Base-by-base conservation (phyloP, 148 eudicot genomes). In the Simmondsia chinensis region DNA sequence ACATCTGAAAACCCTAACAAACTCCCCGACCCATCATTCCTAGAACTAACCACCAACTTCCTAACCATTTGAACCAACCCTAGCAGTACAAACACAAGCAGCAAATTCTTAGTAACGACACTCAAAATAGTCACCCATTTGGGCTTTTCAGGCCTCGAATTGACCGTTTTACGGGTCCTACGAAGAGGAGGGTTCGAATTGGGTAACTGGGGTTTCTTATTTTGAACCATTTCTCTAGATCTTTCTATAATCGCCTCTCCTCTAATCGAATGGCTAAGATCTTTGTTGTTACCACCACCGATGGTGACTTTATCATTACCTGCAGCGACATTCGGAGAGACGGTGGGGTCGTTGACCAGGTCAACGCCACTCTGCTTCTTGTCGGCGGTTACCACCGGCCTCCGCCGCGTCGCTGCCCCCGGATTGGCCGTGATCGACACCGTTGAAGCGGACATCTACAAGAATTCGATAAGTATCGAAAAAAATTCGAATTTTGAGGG, bases 381-480 rank as follows among this genome's bases (percentile, higher is more conserved):
- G 25, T 87, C 89, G 18, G 60, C 61, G 44, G 42, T 22, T 21
- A 63, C 29, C 38, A 63, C 61, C 0, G 77, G 61, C 11, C 91
- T 60, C 16, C 96, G 94, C 20, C 86, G 69, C 13, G 68, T 19
- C 11, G 68, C 22, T 5, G 73, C 36, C 24, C 75, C 34, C 2
- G 82, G 69, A 56, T 83, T 77, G 12, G 86, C 83, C 30, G 83
- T 70, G 36, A 66, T 75, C 5, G 96, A 83, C 35, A 81, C 68
- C 4, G 87, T 88, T 6, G 97, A 88, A 4, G 87, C 77, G 5
- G 97, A 80, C 97, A 88, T 88, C 23, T 48, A 3, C 30, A 47
- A 73, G 70, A 38, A 70, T 70, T 76, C 62, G 68, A 38, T 59
- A 28, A n/a, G n/a, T n/a, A n/a, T n/a, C n/a, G n/a, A n/a, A n/a